Evolutionary conservation across 345 rosid genomes (phyloP).

Genomic region (Eutrema yunnanense): DNA sequence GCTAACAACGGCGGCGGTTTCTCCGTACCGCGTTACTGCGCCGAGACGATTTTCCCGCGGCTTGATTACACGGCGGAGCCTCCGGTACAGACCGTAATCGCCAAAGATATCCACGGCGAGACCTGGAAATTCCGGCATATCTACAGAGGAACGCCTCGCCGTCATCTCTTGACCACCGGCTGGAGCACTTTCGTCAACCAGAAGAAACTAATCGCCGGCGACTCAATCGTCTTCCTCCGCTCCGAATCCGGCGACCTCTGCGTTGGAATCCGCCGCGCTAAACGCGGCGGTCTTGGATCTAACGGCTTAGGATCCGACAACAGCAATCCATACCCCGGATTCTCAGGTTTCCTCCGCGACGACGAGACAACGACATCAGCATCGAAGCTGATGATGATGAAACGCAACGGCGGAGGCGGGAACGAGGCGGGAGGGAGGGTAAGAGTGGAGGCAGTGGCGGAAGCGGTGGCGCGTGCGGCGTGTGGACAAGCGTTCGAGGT

Average conservation of each 20-base stretch:
- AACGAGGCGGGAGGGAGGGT: slow-evolving; percentile 37
- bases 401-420: slow-evolving; percentile 9
- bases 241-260: slow-evolving; percentile 78
- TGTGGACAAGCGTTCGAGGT: slow-evolving; percentile 70
- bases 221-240: slow-evolving; percentile 81
- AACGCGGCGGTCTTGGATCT: slow-evolving; percentile 45
- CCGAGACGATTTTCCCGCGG: slow-evolving; percentile 87
- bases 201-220: slow-evolving; percentile 91
- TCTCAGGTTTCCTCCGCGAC: slow-evolving; percentile 56
- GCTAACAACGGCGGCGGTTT: slow-evolving; percentile 99
- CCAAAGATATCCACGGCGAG: slow-evolving; percentile 87
- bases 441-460: slow-evolving; percentile 58
- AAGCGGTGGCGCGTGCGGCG: slow-evolving; percentile 64
- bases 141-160: slow-evolving; percentile 89
- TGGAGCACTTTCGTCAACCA: slow-evolving; percentile 97
- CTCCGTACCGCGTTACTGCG: slow-evolving; percentile 95
- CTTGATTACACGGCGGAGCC: slow-evolving; percentile 82
- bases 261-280: slow-evolving; percentile 79
- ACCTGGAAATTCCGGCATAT: slow-evolving; percentile 93
- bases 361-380: slow-evolving; percentile 30
- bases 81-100: slow-evolving; percentile 84
- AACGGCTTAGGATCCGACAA: background rate
- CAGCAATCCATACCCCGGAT: slow-evolving; percentile 35
- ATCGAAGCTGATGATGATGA: slow-evolving; percentile 27
- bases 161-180: slow-evolving; percentile 90